Percentiles rank a stretch among this genome's conserved stretches.
phyloP scores from a whole-genome alignment of 1,284 basidiomycete genomes.

The Naganishia albida region DNA sequence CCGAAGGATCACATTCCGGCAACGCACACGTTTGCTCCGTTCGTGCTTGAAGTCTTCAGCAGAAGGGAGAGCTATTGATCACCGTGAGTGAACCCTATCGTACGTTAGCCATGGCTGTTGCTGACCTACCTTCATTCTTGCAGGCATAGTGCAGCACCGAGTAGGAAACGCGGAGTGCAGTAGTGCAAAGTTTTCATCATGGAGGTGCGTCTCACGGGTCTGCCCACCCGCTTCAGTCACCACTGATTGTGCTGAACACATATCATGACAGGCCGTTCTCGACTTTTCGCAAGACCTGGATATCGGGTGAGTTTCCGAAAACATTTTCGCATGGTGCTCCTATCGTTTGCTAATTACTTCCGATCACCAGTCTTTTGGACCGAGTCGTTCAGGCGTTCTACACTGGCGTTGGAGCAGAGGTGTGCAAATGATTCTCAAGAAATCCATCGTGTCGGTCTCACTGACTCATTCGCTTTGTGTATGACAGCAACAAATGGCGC shows the following conservation, averaged over 20 bases:
- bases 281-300: slow-evolving; percentile 86
- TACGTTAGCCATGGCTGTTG: background rate
- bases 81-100: no score
- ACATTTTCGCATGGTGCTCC: background rate
- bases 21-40: background rate
- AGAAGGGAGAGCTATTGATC: background rate
- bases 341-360: slow-evolving; percentile 7
- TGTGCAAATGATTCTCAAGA: slow-evolving; percentile 52
- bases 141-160: background rate
- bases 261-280: slow-evolving; percentile 66
- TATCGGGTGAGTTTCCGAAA: slow-evolving; percentile 56
- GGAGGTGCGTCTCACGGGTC: background rate
- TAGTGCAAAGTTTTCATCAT: slow-evolving; percentile 6
- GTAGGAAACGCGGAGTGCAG: background rate
- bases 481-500: slow-evolving; percentile 81
- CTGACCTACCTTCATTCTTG: background rate
- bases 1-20: background rate
- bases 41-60: background rate
- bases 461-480: slow-evolving; percentile 1
- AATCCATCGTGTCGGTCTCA: background rate
- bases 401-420: slow-evolving; percentile 73
- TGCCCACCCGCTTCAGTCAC: background rate
- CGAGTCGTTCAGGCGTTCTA: slow-evolving; percentile 82
- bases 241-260: background rate
- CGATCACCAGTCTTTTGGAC: slow-evolving; percentile 64